Evolutionary conservation across 1,284 basidiomycete species (phyloP), one percentile per base, ranked within the genome.

Genomic region (Irpex sp.): DNA sequence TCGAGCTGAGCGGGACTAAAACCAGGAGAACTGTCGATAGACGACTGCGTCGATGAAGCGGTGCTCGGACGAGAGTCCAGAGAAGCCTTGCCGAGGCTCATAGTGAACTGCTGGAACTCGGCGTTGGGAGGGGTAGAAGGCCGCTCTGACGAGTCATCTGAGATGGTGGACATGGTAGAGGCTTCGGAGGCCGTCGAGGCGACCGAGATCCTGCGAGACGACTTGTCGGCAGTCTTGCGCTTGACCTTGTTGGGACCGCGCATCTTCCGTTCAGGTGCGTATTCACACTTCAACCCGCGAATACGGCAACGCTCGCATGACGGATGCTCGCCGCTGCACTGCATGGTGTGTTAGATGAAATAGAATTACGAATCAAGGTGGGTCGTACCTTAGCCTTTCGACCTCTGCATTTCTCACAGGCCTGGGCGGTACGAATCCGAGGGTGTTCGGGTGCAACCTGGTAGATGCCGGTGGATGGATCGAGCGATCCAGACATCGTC

Each of bases 161-260:
- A 68, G 57, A 61, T 63, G 1, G 69, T 65, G 9, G 70, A 68
- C n/a, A 69, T n/a, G 11, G 38, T 49, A 9, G 54, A 67, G 17
- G 49, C 49, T 6, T 51, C 49, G 7, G 49, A 51, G 11, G 8
- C 17, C 17, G 49, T 51, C 2, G 66, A 70, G 1, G 63, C 59
- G n/a, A 69, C 57, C 9, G 68, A 69, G 37, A 62, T 63, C 51
- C 68, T 55, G 55, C 69, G 66, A 11, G 60, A 40, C 15, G 64
- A 56, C 17, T 49, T 58, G 2, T 54, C 57, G 15, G 54, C 62
- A 48, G 61, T 19, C 59, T 67, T 65, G n/a, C 69, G 64, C 70
- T 79, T 81, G 36, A 76, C 69, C 65, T 86, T 87, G 72, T 84
- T 86, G n/a, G 86, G 85, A 0, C 85, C 86, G 9, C 86, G 81